Base-by-base conservation (phyloP, 2,329 filamentous ascomycete species). In the Tolypocladium cylindrosporum region DNA sequence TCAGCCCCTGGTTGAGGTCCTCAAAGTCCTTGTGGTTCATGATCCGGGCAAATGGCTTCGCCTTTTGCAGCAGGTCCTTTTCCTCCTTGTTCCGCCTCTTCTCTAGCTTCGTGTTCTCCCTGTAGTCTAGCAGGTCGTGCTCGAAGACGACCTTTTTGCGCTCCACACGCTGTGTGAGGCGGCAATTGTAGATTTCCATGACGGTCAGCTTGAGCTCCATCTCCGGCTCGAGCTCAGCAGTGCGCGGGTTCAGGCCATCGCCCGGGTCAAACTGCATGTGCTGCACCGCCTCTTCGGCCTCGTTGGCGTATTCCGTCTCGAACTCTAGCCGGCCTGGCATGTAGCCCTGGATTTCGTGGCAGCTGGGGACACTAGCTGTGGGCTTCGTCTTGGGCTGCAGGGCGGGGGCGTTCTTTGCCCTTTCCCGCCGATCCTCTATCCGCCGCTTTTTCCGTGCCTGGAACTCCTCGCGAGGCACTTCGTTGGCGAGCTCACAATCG, bases 271-370 rank as follows among this genome's bases (percentile, higher is more conserved):
- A 99, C 62, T 95, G 89, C 92, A 99, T 97, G 62, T 96, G 87
- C 71, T 99, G 94, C 2, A 99, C 94, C 0, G 93, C 93, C 74
- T 97, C 95, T 75, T 99, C 94, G 1, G 94, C 94, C 67, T 99
- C 94, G 67, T 99, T 99, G 68, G 93, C 90, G 69, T 96, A 94
- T 67, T 99, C 94, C 0, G 90, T 97, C 78, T 99, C 94, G 63
- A 99, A 99, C 68, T 99, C 94, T 63, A 99, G 75, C 45, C 94
- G 91, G 51, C 94, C 94, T 3, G 94, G 94, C 94, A 99, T 99
- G 71, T 96, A 99, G 3, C 94, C 94, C 73, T 97, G 91, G 42
- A 99, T 94, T 73, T 99, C 94, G 76, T 99, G 94, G 72, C 94
- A 99, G 40, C 91, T 88, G 0, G 94, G 94, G 3, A 97, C 91